Evolutionary conservation across 179 eudicot species (phyloP).

Genomic region (Patellifolia procumbens): DNA sequence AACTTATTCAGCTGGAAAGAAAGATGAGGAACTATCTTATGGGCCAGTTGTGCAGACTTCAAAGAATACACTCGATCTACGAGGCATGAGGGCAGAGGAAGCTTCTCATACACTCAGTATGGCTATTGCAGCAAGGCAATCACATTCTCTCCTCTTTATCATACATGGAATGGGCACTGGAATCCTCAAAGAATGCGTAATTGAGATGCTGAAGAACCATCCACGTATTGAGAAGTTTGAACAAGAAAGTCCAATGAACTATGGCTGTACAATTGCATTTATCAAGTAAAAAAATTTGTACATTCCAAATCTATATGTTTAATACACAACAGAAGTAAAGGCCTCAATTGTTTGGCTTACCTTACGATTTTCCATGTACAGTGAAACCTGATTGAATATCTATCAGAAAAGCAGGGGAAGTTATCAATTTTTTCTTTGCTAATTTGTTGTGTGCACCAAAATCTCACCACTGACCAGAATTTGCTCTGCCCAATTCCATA

Average conservation of each 20-base stretch:
- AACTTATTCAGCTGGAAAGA: conserved; percentile 33
- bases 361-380: conserved; percentile 14
- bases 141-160: conserved; percentile 68
- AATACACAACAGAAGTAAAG: conserved; percentile 10
- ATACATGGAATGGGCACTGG: conserved; percentile 98
- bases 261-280: conserved; percentile 96
- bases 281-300: conserved; percentile 46
- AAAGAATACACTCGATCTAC: conserved; percentile 76
- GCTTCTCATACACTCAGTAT: conserved; percentile 64
- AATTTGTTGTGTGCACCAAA: neutral
- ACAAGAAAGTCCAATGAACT: conserved; percentile 86
- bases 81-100: conserved; percentile 89
- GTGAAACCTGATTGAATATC: conserved; percentile 9
- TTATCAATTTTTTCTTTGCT: neutral
- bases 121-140: conserved; percentile 59
- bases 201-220: conserved; percentile 63
- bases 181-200: conserved; percentile 60
- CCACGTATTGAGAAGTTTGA: conserved; percentile 77
- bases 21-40: conserved; percentile 43
- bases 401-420: neutral
- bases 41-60: conserved; percentile 75
- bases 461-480: neutral
- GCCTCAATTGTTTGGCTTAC: conserved; percentile 5
- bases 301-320: neutral
- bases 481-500: neutral